These are phyloP conservation scores for Oenanthe javanica DNA, from an alignment of 140 eudicot species.

Conservation along the genomic window DNA sequence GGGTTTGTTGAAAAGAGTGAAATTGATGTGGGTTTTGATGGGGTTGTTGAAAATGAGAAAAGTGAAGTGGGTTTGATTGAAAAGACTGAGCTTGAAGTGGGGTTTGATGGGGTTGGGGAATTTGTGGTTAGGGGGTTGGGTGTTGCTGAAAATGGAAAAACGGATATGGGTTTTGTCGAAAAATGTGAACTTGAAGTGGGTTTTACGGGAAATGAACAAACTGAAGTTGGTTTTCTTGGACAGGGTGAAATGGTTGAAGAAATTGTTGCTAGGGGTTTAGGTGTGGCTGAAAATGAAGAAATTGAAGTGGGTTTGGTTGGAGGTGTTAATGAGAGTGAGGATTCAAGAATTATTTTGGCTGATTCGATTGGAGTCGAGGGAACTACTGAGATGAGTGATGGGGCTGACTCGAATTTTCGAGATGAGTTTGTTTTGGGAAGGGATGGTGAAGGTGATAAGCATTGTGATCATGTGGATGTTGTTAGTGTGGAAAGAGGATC, in stretches of 20 bases:
- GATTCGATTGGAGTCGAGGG: conserved; percentile 25
- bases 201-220: conserved; percentile 7
- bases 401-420: conserved; percentile 11
- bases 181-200: conserved; percentile 4
- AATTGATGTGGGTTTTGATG: conserved; percentile 37
- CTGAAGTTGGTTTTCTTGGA: neutral
- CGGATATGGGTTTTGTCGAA: conserved; percentile 5
- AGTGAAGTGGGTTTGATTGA: conserved; percentile 3
- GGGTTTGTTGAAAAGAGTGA: conserved; percentile 25
- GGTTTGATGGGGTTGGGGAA: conserved; percentile 30
- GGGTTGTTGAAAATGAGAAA: conserved; percentile 7
- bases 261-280: neutral
- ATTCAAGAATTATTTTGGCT: conserved; percentile 12
- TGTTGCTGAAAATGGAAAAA: conserved; percentile 18
- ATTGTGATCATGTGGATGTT: neutral
- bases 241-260: conserved; percentile 10
- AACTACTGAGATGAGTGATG: conserved; percentile 16
- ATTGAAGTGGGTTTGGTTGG: neutral
- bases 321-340: conserved; percentile 10
- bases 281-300: conserved; percentile 4
- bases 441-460: conserved; percentile 8
- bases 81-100: conserved; percentile 19
- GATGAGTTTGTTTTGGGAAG: conserved; percentile 11
- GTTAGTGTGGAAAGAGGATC: conserved; percentile 12
- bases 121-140: conserved; percentile 20